Percentiles rank a stretch among this genome's conserved stretches.
These are phyloP conservation scores for Colletotrichum agaves DNA, from an alignment of 2,329 filamentous ascomycete species.

Conservation along the genomic window DNA sequence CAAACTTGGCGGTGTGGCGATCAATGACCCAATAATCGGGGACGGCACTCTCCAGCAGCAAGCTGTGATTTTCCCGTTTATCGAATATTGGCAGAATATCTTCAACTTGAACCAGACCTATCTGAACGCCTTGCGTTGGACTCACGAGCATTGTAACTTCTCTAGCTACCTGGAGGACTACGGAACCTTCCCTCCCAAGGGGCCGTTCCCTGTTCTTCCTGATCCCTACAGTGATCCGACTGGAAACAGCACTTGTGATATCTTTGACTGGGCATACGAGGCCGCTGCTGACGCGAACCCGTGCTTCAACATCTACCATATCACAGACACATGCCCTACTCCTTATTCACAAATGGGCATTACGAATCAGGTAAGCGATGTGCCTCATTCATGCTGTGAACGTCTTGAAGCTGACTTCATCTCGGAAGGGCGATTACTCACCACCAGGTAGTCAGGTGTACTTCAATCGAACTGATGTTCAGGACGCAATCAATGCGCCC, in stretches of 20 bases:
- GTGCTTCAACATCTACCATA: constrained; percentile 84
- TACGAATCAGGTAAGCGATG: constrained; percentile 57
- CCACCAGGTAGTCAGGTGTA: constrained; percentile 72
- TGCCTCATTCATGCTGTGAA: fast-evolving
- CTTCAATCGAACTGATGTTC: constrained; percentile 78
- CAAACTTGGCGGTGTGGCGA: constrained; percentile 74
- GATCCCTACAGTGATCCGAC: constrained; percentile 50
- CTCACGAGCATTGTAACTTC: constrained; percentile 71
- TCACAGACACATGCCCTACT: constrained; percentile 77
- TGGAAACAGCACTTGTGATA: constrained; percentile 61
- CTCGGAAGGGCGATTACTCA: constrained; percentile 61
- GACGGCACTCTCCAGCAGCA: constrained; percentile 57
- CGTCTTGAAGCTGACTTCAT: fast-evolving
- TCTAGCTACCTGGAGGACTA: constrained; percentile 68
- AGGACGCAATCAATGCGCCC: constrained; percentile 74
- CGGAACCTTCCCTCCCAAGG: constrained; percentile 71
- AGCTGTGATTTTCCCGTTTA: constrained; percentile 65
- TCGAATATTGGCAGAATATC: constrained; percentile 69
- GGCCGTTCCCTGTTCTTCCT: constrained; percentile 63
- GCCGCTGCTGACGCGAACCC: constrained; percentile 72
- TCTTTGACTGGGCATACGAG: constrained; percentile 64
- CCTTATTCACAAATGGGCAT: constrained; percentile 78
- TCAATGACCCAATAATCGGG: constrained; percentile 77
- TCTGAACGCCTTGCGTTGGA: constrained; percentile 61
- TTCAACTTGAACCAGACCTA: constrained; percentile 73